A percentile compares a stretch with the other conserved stretches of the same genome.
Conservation (phyloP, 2,329 filamentous ascomycete species). For the Fusarium sambucinum region DNA sequence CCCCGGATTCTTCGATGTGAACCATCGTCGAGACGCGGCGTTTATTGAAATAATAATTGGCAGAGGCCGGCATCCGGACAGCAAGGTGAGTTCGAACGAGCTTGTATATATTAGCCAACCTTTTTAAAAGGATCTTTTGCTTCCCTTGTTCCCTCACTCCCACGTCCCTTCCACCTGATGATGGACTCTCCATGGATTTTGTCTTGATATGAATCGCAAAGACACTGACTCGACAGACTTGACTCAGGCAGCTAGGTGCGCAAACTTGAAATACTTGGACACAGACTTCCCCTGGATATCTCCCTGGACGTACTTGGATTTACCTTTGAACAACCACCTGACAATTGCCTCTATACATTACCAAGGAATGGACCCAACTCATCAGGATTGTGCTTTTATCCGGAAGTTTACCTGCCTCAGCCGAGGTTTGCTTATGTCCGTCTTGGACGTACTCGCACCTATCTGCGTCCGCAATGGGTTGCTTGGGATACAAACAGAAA, state of each 20-base stretch:
- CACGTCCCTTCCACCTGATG: slow-evolving; percentile 27
- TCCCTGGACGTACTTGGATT: slow-evolving; percentile 26
- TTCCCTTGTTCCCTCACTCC: slow-evolving; percentile 16
- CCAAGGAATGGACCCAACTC: slow-evolving; percentile 35
- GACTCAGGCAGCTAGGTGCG: slow-evolving; percentile 46
- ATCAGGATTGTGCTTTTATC: slow-evolving; percentile 25
- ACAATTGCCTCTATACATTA: slow-evolving; percentile 21
- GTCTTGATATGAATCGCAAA: slow-evolving; percentile 42
- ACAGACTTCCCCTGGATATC: slow-evolving; percentile 18
- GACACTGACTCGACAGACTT: slow-evolving; percentile 45
- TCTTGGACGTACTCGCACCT: slow-evolving; percentile 31
- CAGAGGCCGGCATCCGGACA: slow-evolving; percentile 60
- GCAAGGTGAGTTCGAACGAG: slow-evolving; percentile 64
- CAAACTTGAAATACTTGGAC: slow-evolving; percentile 19
- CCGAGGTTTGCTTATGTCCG: slow-evolving; percentile 37
- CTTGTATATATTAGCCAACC: slow-evolving; percentile 66
- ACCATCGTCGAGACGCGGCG: slow-evolving; percentile 44
- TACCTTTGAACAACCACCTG: slow-evolving; percentile 16
- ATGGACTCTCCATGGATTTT: slow-evolving; percentile 43
- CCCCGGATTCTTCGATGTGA: slow-evolving; percentile 45
- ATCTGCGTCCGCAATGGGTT: slow-evolving; percentile 31
- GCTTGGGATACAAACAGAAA: slow-evolving; percentile 24
- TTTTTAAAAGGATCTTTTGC: slow-evolving; percentile 54
- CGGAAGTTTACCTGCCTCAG: slow-evolving; percentile 27
- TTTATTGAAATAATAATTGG: slow-evolving; percentile 49